These are phyloP conservation scores for Phaffomyces thermotolerans DNA, from an alignment of 805 yeast species.

Conservation along the genomic window DNA sequence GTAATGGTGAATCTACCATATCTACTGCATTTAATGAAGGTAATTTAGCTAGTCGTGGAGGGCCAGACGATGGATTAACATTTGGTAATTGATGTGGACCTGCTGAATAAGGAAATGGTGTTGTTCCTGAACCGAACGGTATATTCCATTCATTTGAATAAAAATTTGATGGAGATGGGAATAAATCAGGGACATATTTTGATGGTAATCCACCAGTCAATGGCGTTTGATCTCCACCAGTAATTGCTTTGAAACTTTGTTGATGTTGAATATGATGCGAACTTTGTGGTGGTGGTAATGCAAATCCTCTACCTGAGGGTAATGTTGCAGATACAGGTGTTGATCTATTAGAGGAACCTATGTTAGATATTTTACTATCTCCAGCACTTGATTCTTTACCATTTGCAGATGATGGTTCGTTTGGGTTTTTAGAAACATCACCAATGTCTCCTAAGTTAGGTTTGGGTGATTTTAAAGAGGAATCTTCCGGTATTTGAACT, in stretches of 20 bases:
- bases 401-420: constrained; percentile 9
- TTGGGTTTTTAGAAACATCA: constrained; percentile 9
- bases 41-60: constrained; percentile 5
- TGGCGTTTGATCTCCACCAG: constrained; percentile 67
- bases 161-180: constrained; percentile 76
- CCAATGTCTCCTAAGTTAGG: constrained; percentile 11
- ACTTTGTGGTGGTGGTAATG: constrained; percentile 28
- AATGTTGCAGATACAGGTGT: constrained; percentile 12
- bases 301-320: constrained; percentile 26
- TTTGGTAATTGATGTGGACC: constrained; percentile 17
- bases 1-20: constrained; percentile 14
- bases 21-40: constrained; percentile 5
- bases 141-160: constrained; percentile 56
- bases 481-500: constrained; percentile 21
- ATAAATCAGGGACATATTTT: constrained; percentile 60
- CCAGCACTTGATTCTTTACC: constrained; percentile 4
- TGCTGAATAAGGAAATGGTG: constrained; percentile 31
- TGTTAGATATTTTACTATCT: constrained; percentile 8
- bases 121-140: constrained; percentile 35
- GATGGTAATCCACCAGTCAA: constrained; percentile 63
- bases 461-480: constrained; percentile 1
- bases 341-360: constrained; percentile 14
- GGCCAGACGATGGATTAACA: constrained; percentile 1
- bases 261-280: constrained; percentile 12
- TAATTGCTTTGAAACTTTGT: constrained; percentile 17